Evolutionary conservation across 345 rosid genomes (phyloP).

Genomic region (Salix koriyanagi): DNA sequence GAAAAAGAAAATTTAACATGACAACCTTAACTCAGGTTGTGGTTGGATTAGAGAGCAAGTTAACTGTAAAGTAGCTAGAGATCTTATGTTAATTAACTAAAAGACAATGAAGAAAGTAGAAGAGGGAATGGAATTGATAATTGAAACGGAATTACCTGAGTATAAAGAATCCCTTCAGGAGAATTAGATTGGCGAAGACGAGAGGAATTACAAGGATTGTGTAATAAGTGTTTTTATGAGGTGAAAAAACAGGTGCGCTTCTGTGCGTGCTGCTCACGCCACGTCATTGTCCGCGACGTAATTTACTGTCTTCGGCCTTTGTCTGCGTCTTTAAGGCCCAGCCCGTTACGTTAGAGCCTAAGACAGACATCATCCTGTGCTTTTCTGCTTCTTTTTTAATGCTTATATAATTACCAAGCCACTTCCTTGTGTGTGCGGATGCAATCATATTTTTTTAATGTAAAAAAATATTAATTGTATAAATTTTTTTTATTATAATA

Average conservation of each 20-base stretch:
- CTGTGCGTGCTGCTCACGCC: constrained; percentile 2
- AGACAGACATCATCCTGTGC: no score
- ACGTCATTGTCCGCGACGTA: neutral
- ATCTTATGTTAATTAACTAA: neutral
- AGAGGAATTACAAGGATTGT: neutral
- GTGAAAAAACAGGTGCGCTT: neutral
- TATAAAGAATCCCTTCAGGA: neutral
- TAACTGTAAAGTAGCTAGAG: neutral
- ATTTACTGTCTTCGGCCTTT: neutral
- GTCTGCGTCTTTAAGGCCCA: neutral
- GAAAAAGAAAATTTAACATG: neutral
- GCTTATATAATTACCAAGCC: no score
- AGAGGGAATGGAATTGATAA: neutral
- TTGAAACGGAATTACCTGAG: neutral
- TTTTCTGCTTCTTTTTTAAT: no score
- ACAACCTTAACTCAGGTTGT: neutral
- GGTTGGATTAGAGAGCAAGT: neutral
- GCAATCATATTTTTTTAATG: no score
- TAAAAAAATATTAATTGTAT: no score
- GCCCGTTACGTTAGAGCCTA: no score
- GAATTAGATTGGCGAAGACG: neutral
- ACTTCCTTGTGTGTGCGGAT: no score
- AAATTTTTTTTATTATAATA: no score
- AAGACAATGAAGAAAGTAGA: neutral
- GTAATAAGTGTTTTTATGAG: no score